These are phyloP conservation scores for Tylopilus plumbeoviolaceoides DNA, from an alignment of 768 basidiomycete species.

Conservation along the genomic window DNA sequence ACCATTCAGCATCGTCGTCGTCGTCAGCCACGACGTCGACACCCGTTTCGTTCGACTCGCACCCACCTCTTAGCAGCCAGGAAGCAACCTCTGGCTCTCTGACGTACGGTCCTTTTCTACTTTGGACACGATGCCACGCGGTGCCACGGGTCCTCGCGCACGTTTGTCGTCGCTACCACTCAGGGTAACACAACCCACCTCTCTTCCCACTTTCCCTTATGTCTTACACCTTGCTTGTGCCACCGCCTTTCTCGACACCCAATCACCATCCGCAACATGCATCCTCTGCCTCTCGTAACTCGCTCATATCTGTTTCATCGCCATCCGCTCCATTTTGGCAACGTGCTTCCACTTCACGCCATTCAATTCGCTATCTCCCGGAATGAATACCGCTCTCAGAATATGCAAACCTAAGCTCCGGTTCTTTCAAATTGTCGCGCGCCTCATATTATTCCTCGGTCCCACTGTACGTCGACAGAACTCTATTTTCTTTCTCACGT, in stretches of 20 bases:
- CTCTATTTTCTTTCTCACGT: constrained; percentile 16
- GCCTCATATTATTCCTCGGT: background rate
- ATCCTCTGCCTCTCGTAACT: constrained; percentile 16
- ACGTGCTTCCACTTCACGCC: constrained; percentile 15
- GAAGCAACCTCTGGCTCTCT: constrained; percentile 10
- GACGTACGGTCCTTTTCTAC: constrained; percentile 26
- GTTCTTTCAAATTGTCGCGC: constrained; percentile 23
- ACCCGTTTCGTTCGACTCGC: background rate
- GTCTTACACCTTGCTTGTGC: constrained; percentile 1
- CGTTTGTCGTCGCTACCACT: constrained; percentile 29
- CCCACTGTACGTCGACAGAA: constrained; percentile 5
- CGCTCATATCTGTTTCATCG: constrained; percentile 8
- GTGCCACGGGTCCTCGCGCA: constrained; percentile 35
- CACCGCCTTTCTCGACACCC: constrained; percentile 13
- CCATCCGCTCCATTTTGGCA: constrained; percentile 1
- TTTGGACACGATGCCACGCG: constrained; percentile 18
- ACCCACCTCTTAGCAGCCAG: constrained; percentile 19
- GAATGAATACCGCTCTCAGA: background rate
- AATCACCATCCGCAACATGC: constrained; percentile 27
- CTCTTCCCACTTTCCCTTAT: constrained; percentile 6
- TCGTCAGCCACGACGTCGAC: constrained; percentile 12
- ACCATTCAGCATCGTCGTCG: constrained; percentile 6
- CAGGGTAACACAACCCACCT: background rate
- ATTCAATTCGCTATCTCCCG: constrained; percentile 1
- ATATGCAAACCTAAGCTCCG: constrained; percentile 3